A percentile compares a stretch with the other conserved stretches of the same genome.
Conservation (phyloP, 805 yeast species). For the Torulaspora quercuum region DNA sequence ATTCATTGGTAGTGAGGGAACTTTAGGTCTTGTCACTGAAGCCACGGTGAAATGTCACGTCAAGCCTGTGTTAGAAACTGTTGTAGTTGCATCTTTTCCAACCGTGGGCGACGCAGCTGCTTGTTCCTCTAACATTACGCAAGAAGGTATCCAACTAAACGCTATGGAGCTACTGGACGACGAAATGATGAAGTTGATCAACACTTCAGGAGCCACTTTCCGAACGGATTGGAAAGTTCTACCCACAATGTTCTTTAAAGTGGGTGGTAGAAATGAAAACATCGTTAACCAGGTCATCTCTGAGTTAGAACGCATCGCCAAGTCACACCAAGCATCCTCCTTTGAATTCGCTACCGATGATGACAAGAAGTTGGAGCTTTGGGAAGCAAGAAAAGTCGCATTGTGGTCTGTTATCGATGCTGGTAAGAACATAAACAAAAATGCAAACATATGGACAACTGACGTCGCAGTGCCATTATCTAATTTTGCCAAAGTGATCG, state of each 20-base stretch:
- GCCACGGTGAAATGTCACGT: conserved; percentile 69
- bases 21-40: conserved; percentile 74
- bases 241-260: conserved; percentile 63
- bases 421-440: conserved; percentile 49
- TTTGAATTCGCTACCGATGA: conserved; percentile 61
- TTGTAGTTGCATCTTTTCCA: conserved; percentile 67
- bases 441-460: conserved; percentile 63
- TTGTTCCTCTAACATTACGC: conserved; percentile 59
- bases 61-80: conserved; percentile 60
- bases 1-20: conserved; percentile 76
- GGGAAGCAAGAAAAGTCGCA: conserved; percentile 73
- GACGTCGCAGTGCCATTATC: conserved; percentile 84
- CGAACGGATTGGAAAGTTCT: conserved; percentile 52
- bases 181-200: conserved; percentile 65
- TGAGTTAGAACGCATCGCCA: conserved; percentile 50
- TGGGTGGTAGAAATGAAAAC: conserved; percentile 49
- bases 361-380: conserved; percentile 62
- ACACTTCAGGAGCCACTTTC: conserved; percentile 50
- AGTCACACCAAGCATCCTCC: conserved; percentile 50
- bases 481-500: conserved; percentile 57
- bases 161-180: conserved; percentile 76
- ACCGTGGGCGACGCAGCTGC: conserved; percentile 66
- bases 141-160: conserved; percentile 61
- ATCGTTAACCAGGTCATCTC: conserved; percentile 44
- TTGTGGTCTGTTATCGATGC: conserved; percentile 65